A percentile compares a stretch with the other conserved stretches of the same genome.
Conservation (phyloP, 352 stramenopile genomes). For the Phytopythium boreale region DNA sequence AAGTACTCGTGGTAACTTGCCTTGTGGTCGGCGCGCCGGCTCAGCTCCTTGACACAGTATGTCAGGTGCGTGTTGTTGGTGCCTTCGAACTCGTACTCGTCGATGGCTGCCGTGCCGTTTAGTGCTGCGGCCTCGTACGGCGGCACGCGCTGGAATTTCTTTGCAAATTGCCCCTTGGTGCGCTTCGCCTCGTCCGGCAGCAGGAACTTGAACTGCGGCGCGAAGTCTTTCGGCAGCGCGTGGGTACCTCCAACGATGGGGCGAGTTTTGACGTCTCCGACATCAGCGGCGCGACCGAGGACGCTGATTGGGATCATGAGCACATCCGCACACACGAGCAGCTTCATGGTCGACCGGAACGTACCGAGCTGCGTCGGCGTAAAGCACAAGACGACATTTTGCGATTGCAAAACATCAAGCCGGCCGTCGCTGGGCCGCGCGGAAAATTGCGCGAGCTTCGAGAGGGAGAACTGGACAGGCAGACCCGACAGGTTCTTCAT, state of each 20-base stretch:
- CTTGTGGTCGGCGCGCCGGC: slow-evolving; percentile 58
- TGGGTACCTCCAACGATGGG: slow-evolving; percentile 53
- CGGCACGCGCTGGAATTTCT: slow-evolving; percentile 54
- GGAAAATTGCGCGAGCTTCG: slow-evolving; percentile 77
- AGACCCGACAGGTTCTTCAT: slow-evolving; percentile 82
- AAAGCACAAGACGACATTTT: slow-evolving; percentile 90
- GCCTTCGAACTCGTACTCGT: slow-evolving; percentile 80
- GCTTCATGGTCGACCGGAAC: slow-evolving; percentile 45
- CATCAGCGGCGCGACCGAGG: slow-evolving; percentile 48
- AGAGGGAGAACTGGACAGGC: slow-evolving; percentile 57
- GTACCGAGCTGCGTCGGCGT: slow-evolving; percentile 81
- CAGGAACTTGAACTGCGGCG: slow-evolving; percentile 89
- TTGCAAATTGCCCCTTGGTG: slow-evolving; percentile 48
- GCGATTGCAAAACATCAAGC: slow-evolving; percentile 83
- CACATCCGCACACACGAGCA: slow-evolving; percentile 49
- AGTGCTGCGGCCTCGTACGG: slow-evolving; percentile 57
- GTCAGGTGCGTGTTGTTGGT: slow-evolving; percentile 86
- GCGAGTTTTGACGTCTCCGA: slow-evolving; percentile 33
- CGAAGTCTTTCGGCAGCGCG: slow-evolving; percentile 83
- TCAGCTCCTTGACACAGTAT: slow-evolving; percentile 83
- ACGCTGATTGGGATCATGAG: slow-evolving; percentile 59
- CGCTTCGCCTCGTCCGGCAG: slow-evolving; percentile 63
- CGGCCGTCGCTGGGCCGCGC: slow-evolving; percentile 55
- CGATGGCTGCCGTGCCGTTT: slow-evolving; percentile 67
- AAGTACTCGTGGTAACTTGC: slow-evolving; percentile 74